These are phyloP conservation scores for Ascodesmis nigricans DNA, from an alignment of 495 filamentous ascomycete genomes.

Conservation along the genomic window DNA sequence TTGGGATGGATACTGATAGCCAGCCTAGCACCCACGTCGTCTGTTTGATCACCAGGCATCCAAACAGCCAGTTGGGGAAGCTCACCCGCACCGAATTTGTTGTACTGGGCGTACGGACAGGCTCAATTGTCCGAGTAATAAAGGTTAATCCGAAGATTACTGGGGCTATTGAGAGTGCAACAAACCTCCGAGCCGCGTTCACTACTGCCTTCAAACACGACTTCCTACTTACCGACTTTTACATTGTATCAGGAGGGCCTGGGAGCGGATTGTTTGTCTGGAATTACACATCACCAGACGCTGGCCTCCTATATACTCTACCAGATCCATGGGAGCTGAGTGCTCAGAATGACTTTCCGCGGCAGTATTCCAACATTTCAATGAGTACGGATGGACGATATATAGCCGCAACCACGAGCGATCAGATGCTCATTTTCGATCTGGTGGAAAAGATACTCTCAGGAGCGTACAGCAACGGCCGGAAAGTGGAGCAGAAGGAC, in stretches of 20 bases:
- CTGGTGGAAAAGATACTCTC: conserved; percentile 20
- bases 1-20: too few relatives aligned
- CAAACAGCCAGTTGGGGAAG: conserved; percentile 13
- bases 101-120: conserved; percentile 15
- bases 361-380: conserved; percentile 16
- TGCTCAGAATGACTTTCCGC: too few relatives aligned
- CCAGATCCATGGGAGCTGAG: conserved; percentile 16
- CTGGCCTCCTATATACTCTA: conserved; percentile 15
- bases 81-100: conserved; percentile 19
- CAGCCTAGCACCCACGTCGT: conserved; percentile 18
- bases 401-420: conserved; percentile 20
- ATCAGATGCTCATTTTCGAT: conserved; percentile 21
- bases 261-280: conserved; percentile 20
- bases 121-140: conserved; percentile 11
- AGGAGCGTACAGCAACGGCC: conserved; percentile 18
- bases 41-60: conserved; percentile 19
- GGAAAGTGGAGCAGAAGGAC: conserved; percentile 16
- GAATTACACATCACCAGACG: conserved; percentile 10
- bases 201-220: conserved; percentile 20
- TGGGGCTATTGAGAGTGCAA: conserved; percentile 4
- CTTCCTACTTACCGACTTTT: conserved; percentile 18
- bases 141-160: conserved; percentile 12
- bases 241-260: conserved; percentile 19
- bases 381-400: conserved; percentile 19
- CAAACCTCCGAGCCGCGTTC: conserved; percentile 11